Conservation (phyloP, 2,329 filamentous ascomycete genomes). For the Aspergillus clavatus region DNA sequence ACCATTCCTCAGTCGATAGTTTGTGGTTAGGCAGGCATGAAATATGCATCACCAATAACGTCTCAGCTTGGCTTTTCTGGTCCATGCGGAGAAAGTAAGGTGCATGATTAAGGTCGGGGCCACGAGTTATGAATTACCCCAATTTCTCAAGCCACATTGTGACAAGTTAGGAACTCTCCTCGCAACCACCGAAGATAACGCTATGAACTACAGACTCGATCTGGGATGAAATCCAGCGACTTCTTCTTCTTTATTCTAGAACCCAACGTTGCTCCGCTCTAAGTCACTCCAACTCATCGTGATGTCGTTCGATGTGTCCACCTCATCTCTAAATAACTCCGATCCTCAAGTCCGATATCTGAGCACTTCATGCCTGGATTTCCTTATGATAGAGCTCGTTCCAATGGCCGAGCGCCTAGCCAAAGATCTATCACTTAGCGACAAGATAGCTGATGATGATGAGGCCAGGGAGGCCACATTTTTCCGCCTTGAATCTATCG, state of each 20-base stretch:
- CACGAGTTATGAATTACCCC: background rate
- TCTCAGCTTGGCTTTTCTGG: no score
- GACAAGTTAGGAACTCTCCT: background rate
- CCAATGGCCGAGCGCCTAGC: conserved; percentile 87
- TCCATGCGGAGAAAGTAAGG: no score
- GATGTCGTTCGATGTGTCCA: conserved; percentile 70
- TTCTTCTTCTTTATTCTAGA: background rate
- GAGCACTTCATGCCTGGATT: conserved; percentile 80
- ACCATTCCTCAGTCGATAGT: no score
- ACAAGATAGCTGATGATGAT: conserved; percentile 48
- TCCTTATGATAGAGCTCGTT: conserved; percentile 93
- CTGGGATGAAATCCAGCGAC: background rate
- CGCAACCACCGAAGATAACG: background rate
- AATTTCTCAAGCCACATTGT: background rate
- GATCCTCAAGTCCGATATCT: conserved; percentile 75
- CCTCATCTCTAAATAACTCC: conserved; percentile 64
- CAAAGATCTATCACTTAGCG: conserved; percentile 53
- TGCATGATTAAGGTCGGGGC: background rate
- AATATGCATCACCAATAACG: no score
- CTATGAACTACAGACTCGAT: background rate
- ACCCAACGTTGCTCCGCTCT: background rate
- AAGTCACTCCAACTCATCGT: conserved; percentile 6
- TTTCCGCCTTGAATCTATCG: conserved; percentile 74
- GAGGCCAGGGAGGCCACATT: conserved; percentile 81
- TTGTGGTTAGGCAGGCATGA: no score